Base-by-base conservation (phyloP, 352 stramenopile species). In the Phytophthora fragariae region DNA sequence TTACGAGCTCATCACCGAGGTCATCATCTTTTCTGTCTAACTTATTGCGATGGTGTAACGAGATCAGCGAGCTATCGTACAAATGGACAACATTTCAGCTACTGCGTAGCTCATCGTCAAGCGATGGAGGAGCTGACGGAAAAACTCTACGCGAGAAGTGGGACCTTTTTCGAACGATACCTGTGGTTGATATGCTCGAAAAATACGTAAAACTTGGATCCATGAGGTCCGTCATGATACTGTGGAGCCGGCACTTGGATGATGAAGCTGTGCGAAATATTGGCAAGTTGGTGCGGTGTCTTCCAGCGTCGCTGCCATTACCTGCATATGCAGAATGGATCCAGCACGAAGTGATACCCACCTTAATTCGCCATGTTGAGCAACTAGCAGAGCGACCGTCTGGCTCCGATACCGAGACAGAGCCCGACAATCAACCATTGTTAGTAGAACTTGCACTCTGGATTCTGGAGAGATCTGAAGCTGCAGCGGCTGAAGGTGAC, bases 41-140 rank as follows among this genome's bases (percentile, higher is more conserved):
- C 46, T 44, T 77, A 53, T 8, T 75, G 31, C 53, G 68, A 24
- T 86, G 72, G 57, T 79, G 81, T 44, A 61, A 79, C 19, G 70
- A 76, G 29, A 80, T 86, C 46, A 80, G 62, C 19, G 54, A 67
- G 0, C 15, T 80, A 15, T 89, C 80, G 15, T 90, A 91, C 63
- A 79, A 80, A 33, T 94, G 86, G 85, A 91, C 84, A 14, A 92
- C 86, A 12, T 94, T 94, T 56, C 83, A 89, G 62, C 68, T 93
- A 37, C 65, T 94, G 3, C 56, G 80, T 10, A 82, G 50, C 12
- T 81, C 58, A 19, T 64, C 27, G 5, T 54, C 39, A 44, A 24
- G 37, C 21, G 17, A 46, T 15, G 46, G 54, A 46, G 15, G 63
- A 68, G 12, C 50, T 57, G 59, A 39, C 2, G 65, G 24, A 4